Conservation (phyloP, 352 stramenopile species). For the Pythium guiyangense region DNA sequence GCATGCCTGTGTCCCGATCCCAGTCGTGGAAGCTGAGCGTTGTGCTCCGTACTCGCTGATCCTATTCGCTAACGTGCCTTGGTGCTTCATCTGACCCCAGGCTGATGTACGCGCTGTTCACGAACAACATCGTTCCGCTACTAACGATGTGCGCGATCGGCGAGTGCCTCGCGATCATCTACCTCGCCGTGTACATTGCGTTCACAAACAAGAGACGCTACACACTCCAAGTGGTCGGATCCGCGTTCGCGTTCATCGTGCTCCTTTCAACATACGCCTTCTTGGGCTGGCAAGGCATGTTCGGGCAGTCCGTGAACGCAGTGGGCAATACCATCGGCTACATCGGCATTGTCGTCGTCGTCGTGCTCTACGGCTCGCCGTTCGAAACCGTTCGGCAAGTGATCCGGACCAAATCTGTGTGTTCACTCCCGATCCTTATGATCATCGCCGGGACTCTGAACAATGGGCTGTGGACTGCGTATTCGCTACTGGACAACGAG, state of each 20-base stretch:
- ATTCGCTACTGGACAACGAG: conserved; percentile 35
- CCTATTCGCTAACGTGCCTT: no score
- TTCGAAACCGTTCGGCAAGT: conserved; percentile 45
- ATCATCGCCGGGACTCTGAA: conserved; percentile 38
- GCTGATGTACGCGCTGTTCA: conserved; percentile 2
- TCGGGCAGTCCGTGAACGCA: conserved; percentile 5
- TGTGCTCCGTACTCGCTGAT: no score
- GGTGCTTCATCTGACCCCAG: background rate
- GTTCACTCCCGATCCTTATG: conserved; percentile 51
- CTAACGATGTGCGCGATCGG: background rate
- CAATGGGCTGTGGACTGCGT: conserved; percentile 56
- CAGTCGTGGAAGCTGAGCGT: no score
- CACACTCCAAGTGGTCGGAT: background rate
- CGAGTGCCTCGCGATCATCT: conserved; percentile 1
- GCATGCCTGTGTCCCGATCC: no score
- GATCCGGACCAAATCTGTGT: conserved; percentile 37
- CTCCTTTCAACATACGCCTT: conserved; percentile 3
- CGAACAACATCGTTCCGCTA: conserved; percentile 5
- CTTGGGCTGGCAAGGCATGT: background rate
- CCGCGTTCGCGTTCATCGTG: background rate
- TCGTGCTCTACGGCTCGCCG: conserved; percentile 52
- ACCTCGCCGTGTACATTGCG: background rate
- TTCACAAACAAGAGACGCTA: background rate
- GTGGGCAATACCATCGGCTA: conserved; percentile 25
- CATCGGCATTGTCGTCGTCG: conserved; percentile 32